A percentile compares a stretch with the other conserved stretches of the same genome.
Evolutionary conservation across 169 alveolate species (phyloP).

Genomic region (Toxoplasma gondii): DNA sequence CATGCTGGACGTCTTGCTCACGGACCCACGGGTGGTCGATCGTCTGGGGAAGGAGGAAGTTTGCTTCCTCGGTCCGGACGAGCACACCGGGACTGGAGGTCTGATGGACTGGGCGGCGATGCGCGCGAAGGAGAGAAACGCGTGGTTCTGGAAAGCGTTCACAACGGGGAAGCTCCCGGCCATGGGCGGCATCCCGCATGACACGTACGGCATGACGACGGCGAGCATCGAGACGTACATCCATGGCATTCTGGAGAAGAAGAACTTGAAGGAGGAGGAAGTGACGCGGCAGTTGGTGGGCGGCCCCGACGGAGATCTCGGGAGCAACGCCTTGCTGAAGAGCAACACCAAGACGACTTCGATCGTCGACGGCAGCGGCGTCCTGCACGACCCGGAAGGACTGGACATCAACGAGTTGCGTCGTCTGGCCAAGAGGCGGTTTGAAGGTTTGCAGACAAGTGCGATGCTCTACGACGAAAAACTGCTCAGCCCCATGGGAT

Average conservation of each 20-base stretch:
- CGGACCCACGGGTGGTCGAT: slow-evolving; percentile 71
- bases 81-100: slow-evolving; percentile 78
- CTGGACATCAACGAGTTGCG: slow-evolving; percentile 32
- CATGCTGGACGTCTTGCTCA: slow-evolving; percentile 39
- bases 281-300: slow-evolving; percentile 86
- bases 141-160: slow-evolving; percentile 81
- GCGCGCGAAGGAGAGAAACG: slow-evolving; percentile 79
- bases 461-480: slow-evolving; percentile 75
- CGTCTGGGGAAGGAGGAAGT: slow-evolving; percentile 56
- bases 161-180: slow-evolving; percentile 87
- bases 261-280: slow-evolving; percentile 75
- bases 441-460: slow-evolving; percentile 60
- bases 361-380: slow-evolving; percentile 89
- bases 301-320: slow-evolving; percentile 92
- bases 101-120: slow-evolving; percentile 88
- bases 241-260: slow-evolving; percentile 72
- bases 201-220: slow-evolving; percentile 89
- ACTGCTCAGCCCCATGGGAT: slow-evolving; percentile 77
- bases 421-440: slow-evolving; percentile 41
- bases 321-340: slow-evolving; percentile 84
- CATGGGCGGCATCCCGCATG: slow-evolving; percentile 91
- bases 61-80: slow-evolving; percentile 54
- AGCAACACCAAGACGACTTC: slow-evolving; percentile 83
- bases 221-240: slow-evolving; percentile 63
- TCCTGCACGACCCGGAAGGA: slow-evolving; percentile 86